Evolutionary conservation across 306 rosid genomes (phyloP).

Genomic region (Cicer pinnatifidum): DNA sequence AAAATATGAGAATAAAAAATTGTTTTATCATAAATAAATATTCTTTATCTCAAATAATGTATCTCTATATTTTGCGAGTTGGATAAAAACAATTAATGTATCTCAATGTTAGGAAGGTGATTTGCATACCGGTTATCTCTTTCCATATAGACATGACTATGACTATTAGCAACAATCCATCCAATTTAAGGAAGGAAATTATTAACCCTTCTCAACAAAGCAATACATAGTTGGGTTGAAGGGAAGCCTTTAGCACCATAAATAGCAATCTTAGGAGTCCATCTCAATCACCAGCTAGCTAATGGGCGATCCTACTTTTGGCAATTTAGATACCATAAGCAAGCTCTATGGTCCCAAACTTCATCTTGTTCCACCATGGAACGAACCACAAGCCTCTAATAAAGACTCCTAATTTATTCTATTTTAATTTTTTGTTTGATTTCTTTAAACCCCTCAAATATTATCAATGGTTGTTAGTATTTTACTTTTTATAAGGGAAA

Average conservation of each 20-base stretch:
- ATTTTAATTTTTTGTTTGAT: too few species aligned
- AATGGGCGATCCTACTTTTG: background rate
- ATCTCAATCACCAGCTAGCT: constrained; percentile 8
- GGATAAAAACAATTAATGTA: too few species aligned
- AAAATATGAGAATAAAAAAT: too few species aligned
- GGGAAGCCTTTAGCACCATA: background rate
- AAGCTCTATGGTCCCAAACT: background rate
- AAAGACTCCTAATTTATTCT: too few species aligned
- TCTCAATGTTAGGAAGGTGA: background rate
- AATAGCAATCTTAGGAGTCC: background rate
- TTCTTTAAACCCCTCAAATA: too few species aligned
- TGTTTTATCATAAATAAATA: background rate
- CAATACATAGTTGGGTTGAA: background rate
- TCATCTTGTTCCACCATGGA: too few species aligned
- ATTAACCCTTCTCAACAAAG: background rate
- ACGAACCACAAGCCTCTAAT: too few species aligned
- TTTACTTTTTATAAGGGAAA: too few species aligned
- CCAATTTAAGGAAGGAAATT: background rate
- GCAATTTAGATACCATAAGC: background rate
- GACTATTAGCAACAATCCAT: background rate
- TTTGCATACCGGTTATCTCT: background rate
- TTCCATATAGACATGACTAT: background rate
- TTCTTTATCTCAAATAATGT: background rate
- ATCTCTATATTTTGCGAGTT: too few species aligned
- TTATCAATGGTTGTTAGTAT: too few species aligned